These are phyloP conservation scores for Kentomonas sorsogonicus DNA, from an alignment of 208 protist species.

Conservation along the genomic window DNA sequence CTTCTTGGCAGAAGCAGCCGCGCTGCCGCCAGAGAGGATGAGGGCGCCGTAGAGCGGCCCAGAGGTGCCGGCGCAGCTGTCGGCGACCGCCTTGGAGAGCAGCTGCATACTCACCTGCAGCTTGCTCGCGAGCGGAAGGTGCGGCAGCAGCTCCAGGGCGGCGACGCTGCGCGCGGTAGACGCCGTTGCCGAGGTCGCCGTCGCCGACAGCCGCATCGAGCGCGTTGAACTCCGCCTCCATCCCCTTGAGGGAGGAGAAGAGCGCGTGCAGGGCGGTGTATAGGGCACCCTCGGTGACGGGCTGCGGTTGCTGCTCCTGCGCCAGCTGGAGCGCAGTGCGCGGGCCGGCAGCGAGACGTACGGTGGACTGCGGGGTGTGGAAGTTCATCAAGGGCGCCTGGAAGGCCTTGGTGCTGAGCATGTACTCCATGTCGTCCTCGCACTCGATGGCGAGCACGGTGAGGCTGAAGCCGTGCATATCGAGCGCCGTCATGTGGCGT, in stretches of 20 bases:
- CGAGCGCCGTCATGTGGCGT: constrained; percentile 81
- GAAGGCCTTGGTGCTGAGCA: constrained; percentile 31
- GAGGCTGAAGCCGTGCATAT: constrained; percentile 86
- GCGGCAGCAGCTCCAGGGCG: constrained; percentile 28
- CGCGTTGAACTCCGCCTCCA: constrained; percentile 37
- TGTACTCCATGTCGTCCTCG: constrained; percentile 28
- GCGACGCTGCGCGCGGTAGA: constrained; percentile 27
- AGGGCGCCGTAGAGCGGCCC: constrained; percentile 63
- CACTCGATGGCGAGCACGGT: constrained; percentile 44
- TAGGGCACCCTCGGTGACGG: not conserved
- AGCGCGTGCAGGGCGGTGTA: constrained; percentile 4
- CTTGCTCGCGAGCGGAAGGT: constrained; percentile 35
- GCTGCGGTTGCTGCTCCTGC: constrained; percentile 17
- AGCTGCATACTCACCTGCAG: constrained; percentile 30
- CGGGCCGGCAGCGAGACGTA: constrained; percentile 20
- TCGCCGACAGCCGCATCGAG: constrained; percentile 61
- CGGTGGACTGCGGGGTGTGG: constrained; percentile 21
- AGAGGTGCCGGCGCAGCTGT: constrained; percentile 50
- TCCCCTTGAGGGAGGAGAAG: constrained; percentile 10
- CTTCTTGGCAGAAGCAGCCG: constrained; percentile 16
- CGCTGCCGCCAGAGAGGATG: constrained; percentile 31
- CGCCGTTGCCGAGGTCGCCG: constrained; percentile 59
- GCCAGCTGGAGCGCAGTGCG: constrained; percentile 37
- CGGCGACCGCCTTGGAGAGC: constrained; percentile 44
- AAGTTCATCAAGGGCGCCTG: constrained; percentile 49